Percentiles rank a stretch among this genome's conserved stretches.
phyloP scores from a whole-genome alignment of 306 rosid genomes.

The Rosa chinensis region DNA sequence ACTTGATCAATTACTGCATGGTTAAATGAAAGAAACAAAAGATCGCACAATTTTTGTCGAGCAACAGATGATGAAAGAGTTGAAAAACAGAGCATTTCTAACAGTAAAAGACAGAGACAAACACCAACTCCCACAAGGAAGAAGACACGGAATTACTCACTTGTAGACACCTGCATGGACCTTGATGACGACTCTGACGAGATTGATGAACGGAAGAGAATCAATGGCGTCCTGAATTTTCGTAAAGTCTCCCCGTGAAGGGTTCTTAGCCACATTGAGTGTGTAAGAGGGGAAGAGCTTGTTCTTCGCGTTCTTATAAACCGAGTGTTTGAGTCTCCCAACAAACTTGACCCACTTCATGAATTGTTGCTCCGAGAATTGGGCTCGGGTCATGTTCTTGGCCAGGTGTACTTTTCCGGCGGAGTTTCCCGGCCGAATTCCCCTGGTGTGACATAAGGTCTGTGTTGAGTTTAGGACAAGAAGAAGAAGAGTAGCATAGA shows the following conservation, averaged over 20 bases:
- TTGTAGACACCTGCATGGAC: slow-evolving; percentile 93
- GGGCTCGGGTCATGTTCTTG: slow-evolving; percentile 43
- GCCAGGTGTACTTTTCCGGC: slow-evolving; percentile 21
- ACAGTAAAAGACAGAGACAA: slow-evolving; percentile 23
- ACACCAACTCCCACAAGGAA: slow-evolving; percentile 12
- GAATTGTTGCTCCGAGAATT: slow-evolving; percentile 73
- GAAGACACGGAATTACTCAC: slow-evolving; percentile 55
- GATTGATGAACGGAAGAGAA: slow-evolving; percentile 78
- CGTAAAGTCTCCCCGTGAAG: slow-evolving; percentile 56
- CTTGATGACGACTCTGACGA: slow-evolving; percentile 85
- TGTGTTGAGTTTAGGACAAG: slow-evolving; percentile 41
- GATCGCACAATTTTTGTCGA: background rate
- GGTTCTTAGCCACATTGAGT: slow-evolving; percentile 64
- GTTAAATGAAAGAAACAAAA: background rate
- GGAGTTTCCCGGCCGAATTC: slow-evolving; percentile 40
- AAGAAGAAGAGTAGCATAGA: slow-evolving; percentile 30
- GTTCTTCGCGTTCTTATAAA: slow-evolving; percentile 68
- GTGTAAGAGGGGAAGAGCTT: slow-evolving; percentile 83
- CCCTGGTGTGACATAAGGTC: slow-evolving; percentile 60
- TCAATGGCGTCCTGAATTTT: slow-evolving; percentile 84
- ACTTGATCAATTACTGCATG: background rate
- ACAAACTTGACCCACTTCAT: slow-evolving; percentile 85
- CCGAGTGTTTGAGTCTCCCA: slow-evolving; percentile 71
- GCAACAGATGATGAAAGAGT: background rate
- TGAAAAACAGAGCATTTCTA: slow-evolving; percentile 13